Evolutionary conservation across 768 basidiomycete species (phyloP).

Genomic region (Phlebiopsis gigantea): DNA sequence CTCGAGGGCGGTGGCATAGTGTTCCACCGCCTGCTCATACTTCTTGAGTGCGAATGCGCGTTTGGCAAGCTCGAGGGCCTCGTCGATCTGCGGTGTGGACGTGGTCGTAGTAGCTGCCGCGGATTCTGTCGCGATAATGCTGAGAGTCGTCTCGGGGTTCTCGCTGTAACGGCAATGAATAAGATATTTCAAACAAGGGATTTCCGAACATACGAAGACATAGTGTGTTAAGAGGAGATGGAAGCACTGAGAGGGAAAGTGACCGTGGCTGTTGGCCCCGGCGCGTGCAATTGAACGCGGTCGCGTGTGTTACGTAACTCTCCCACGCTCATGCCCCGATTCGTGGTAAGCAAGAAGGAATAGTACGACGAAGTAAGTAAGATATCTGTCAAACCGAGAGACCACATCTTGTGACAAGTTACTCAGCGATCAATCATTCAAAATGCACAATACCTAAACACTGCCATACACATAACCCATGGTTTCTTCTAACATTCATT

Average conservation of each 20-base stretch:
- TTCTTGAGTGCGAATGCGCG: slow-evolving; percentile 85
- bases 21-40: slow-evolving; percentile 80
- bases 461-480: too few relatives aligned
- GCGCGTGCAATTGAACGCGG: slow-evolving; percentile 11
- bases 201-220: slow-evolving; percentile 14
- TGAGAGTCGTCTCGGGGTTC: slow-evolving; percentile 5
- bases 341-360: too few relatives aligned
- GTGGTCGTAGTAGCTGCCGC: neutral
- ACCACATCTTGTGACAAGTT: too few relatives aligned
- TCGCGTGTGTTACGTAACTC: slow-evolving; percentile 13
- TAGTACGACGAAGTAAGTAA: too few relatives aligned
- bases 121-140: slow-evolving; percentile 4
- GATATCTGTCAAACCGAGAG: too few relatives aligned
- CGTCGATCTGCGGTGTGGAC: slow-evolving; percentile 36
- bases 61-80: slow-evolving; percentile 70
- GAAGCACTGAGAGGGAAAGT: neutral
- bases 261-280: neutral
- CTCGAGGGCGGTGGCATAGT: slow-evolving; percentile 83
- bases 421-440: too few relatives aligned
- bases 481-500: too few relatives aligned
- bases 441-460: too few relatives aligned
- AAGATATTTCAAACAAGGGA: neutral
- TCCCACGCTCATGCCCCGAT: slow-evolving; percentile 1
- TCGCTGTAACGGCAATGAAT: neutral
- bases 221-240: neutral